These are phyloP conservation scores for Hericium erinaceus DNA, from an alignment of 768 basidiomycete species.

Conservation along the genomic window DNA sequence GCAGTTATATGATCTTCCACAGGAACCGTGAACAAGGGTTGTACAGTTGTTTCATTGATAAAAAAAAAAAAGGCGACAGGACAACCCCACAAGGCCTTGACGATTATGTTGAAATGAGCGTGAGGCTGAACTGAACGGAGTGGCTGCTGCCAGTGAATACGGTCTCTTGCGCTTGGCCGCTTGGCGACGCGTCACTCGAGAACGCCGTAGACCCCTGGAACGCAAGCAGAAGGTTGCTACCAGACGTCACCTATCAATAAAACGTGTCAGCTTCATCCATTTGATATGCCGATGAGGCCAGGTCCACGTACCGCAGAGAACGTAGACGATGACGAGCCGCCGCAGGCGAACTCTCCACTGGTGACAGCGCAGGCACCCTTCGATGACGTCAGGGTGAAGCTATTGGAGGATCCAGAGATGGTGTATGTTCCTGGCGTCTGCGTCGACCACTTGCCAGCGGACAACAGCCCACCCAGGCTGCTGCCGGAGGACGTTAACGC, in stretches of 20 bases:
- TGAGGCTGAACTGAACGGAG: constrained; percentile 18
- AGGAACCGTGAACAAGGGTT: too few species aligned
- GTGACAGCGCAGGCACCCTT: constrained; percentile 49
- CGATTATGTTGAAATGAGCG: constrained; percentile 17
- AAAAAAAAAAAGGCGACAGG: too few species aligned
- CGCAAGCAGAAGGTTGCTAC: constrained; percentile 37
- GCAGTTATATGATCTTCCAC: too few species aligned
- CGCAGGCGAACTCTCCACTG: constrained; percentile 10
- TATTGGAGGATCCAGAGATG: constrained; percentile 34
- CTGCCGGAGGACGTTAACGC: constrained; percentile 27
- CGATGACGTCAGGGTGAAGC: constrained; percentile 50
- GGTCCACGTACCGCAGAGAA: constrained; percentile 45
- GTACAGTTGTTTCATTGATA: too few species aligned
- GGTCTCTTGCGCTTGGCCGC: constrained; percentile 32
- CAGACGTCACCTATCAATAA: constrained; percentile 33
- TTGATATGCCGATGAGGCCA: background rate
- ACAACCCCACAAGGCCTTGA: too few species aligned
- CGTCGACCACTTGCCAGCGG: constrained; percentile 49
- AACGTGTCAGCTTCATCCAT: background rate
- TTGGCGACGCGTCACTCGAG: constrained; percentile 42
- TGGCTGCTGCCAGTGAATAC: constrained; percentile 24
- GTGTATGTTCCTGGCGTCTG: constrained; percentile 52
- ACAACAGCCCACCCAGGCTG: constrained; percentile 40
- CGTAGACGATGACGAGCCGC: constrained; percentile 17
- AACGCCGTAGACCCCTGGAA: constrained; percentile 41